These are phyloP conservation scores for Purpureocillium takamizusanense DNA, from an alignment of 2,329 filamentous ascomycete species.

Conservation along the genomic window DNA sequence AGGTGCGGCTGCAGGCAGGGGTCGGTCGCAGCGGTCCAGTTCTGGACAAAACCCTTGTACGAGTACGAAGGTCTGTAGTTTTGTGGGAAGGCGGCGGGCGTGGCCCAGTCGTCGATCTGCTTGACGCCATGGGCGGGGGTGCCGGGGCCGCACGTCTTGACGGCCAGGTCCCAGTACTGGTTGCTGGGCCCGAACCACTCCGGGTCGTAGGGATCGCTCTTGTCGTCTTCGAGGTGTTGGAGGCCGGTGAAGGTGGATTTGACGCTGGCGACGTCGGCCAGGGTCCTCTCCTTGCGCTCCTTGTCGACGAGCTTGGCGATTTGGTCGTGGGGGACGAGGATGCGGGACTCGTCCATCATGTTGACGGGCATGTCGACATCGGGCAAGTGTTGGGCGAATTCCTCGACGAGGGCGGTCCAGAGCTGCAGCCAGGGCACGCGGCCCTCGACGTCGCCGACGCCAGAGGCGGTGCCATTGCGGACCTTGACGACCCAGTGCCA, in stretches of 20 bases:
- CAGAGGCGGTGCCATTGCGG: constrained; percentile 31
- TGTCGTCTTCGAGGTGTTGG: constrained; percentile 14
- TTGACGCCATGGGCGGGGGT: constrained; percentile 34
- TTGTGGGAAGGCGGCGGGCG: constrained; percentile 22
- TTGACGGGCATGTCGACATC: constrained; percentile 62
- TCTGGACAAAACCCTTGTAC: constrained; percentile 40
- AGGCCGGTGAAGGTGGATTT: constrained; percentile 34
- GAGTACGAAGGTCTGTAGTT: constrained; percentile 27
- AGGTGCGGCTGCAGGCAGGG: constrained; percentile 49
- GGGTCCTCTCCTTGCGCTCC: constrained; percentile 33
- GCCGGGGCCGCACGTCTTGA: constrained; percentile 46
- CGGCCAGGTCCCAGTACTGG: constrained; percentile 51
- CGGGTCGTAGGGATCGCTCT: constrained; percentile 30
- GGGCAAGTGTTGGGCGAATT: constrained; percentile 45
- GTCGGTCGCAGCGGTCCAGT: constrained; percentile 50
- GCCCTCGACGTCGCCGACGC: constrained; percentile 26
- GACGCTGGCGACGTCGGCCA: constrained; percentile 32
- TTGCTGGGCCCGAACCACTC: constrained; percentile 33
- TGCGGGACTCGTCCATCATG: constrained; percentile 51
- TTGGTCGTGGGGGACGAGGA: constrained; percentile 51
- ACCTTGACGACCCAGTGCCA: constrained; percentile 38
- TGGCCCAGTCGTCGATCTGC: constrained; percentile 18
- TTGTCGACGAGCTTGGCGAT: constrained; percentile 39
- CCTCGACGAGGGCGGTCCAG: constrained; percentile 39
- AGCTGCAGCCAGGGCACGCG: constrained; percentile 36